Conservation (phyloP, 495 filamentous ascomycete species). For the Aspergillus avenaceus region DNA sequence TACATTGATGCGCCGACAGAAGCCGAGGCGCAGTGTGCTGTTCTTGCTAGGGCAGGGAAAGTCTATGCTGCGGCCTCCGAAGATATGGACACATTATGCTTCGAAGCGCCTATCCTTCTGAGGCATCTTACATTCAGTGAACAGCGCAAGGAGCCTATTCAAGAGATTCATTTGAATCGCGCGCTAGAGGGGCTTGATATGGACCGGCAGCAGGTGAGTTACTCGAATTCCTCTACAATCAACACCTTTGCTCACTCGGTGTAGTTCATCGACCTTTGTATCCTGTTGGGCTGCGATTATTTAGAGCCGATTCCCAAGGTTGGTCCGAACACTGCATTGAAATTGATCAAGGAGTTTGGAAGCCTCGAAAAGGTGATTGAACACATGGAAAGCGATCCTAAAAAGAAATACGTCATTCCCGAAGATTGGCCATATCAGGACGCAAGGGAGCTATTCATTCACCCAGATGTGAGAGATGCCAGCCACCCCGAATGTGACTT, state of each 20-base stretch:
- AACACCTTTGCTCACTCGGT: slow-evolving; percentile 1
- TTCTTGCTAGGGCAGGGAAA: slow-evolving; percentile 84
- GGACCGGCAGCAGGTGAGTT: slow-evolving; percentile 71
- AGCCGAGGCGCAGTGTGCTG: slow-evolving; percentile 94
- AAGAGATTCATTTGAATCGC: slow-evolving; percentile 83
- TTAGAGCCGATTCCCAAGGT: slow-evolving; percentile 93
- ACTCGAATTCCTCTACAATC: neutral
- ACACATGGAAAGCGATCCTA: slow-evolving; percentile 66
- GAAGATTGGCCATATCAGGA: slow-evolving; percentile 94
- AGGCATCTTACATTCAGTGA: slow-evolving; percentile 95
- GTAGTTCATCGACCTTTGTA: slow-evolving; percentile 95
- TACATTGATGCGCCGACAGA: slow-evolving; percentile 95
- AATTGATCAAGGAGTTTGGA: slow-evolving; percentile 86
- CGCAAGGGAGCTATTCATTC: slow-evolving; percentile 83
- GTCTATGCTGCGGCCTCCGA: slow-evolving; percentile 95
- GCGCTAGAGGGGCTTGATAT: slow-evolving; percentile 81
- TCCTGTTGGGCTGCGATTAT: slow-evolving; percentile 97
- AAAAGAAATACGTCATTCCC: slow-evolving; percentile 75
- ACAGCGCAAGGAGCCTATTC: slow-evolving; percentile 94
- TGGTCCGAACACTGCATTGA: slow-evolving; percentile 84
- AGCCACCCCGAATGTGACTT: slow-evolving; percentile 88
- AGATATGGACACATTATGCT: slow-evolving; percentile 99
- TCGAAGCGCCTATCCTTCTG: slow-evolving; percentile 84
- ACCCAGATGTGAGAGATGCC: slow-evolving; percentile 83
- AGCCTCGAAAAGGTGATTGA: slow-evolving; percentile 83